These are phyloP conservation scores for Acephala macrosclerotiorum DNA, from an alignment of 2,329 filamentous ascomycete species.

Conservation along the genomic window DNA sequence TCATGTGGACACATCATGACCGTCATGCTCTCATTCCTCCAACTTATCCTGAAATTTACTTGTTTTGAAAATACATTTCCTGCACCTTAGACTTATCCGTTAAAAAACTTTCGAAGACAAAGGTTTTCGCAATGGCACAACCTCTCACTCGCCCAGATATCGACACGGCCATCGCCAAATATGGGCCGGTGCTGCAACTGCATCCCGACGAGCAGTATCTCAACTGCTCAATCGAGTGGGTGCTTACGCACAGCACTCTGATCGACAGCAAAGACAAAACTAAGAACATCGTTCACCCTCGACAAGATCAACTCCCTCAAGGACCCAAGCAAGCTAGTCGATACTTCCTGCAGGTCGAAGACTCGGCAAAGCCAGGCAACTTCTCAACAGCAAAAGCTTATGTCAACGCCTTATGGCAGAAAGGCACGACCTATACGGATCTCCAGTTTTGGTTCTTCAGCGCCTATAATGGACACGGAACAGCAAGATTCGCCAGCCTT, in stretches of 20 bases:
- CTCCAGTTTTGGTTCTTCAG: constrained; percentile 37
- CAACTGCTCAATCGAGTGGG: constrained; percentile 34
- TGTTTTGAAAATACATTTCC: background rate
- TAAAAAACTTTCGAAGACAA: background rate
- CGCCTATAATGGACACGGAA: constrained; percentile 35
- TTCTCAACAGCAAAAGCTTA: constrained; percentile 34
- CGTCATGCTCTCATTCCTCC: background rate
- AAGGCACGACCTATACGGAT: constrained; percentile 30
- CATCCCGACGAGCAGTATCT: constrained; percentile 34
- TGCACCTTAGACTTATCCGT: background rate
- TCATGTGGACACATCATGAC: background rate
- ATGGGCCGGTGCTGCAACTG: constrained; percentile 29
- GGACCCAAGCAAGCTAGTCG: constrained; percentile 31
- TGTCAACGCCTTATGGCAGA: constrained; percentile 33
- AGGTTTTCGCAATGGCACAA: constrained; percentile 17
- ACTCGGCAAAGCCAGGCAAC: constrained; percentile 30
- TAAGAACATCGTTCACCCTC: constrained; percentile 31
- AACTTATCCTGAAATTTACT: background rate
- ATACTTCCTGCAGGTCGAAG: constrained; percentile 33
- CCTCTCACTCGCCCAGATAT: constrained; percentile 28
- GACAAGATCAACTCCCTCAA: constrained; percentile 28
- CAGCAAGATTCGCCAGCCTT: constrained; percentile 27
- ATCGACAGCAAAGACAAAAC: constrained; percentile 28
- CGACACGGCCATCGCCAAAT: constrained; percentile 32
- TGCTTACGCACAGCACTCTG: constrained; percentile 30